Evolutionary conservation across 768 basidiomycete genomes (phyloP).

Genomic region (Mycena indigotica): DNA sequence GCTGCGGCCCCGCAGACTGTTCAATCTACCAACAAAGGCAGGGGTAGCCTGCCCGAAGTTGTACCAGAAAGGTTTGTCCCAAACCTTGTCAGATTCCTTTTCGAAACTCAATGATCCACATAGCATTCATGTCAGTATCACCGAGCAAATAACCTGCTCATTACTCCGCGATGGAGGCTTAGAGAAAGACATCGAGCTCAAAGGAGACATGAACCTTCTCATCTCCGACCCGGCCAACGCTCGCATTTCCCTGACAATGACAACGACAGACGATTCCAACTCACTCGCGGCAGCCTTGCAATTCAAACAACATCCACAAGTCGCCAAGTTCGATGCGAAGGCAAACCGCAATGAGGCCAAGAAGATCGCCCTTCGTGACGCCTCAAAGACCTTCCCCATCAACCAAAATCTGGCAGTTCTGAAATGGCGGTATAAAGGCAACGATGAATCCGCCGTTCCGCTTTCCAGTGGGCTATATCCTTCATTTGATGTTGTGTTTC

Average conservation of each 20-base stretch:
- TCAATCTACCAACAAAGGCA: conserved; percentile 37
- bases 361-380: conserved; percentile 44
- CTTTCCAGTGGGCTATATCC: conserved; percentile 66
- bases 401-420: conserved; percentile 84
- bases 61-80: conserved; percentile 67
- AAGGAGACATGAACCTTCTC: conserved; percentile 92
- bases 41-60: conserved; percentile 74
- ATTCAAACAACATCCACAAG: conserved; percentile 97
- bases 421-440: conserved; percentile 89
- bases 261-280: conserved; percentile 56
- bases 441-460: conserved; percentile 90
- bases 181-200: conserved; percentile 79
- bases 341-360: conserved; percentile 18
- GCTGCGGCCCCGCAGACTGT: conserved; percentile 28
- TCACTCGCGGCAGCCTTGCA: conserved; percentile 55
- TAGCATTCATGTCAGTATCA: conserved; percentile 85
- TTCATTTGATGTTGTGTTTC: neutral
- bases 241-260: conserved; percentile 70
- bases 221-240: conserved; percentile 76
- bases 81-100: no score
- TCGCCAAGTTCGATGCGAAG: conserved; percentile 69
- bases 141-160: conserved; percentile 79
- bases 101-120: conserved; percentile 3
- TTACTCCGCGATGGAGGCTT: conserved; percentile 91
- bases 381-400: conserved; percentile 82